Conservation (phyloP, 768 basidiomycete species). For the Suillus plorans region DNA sequence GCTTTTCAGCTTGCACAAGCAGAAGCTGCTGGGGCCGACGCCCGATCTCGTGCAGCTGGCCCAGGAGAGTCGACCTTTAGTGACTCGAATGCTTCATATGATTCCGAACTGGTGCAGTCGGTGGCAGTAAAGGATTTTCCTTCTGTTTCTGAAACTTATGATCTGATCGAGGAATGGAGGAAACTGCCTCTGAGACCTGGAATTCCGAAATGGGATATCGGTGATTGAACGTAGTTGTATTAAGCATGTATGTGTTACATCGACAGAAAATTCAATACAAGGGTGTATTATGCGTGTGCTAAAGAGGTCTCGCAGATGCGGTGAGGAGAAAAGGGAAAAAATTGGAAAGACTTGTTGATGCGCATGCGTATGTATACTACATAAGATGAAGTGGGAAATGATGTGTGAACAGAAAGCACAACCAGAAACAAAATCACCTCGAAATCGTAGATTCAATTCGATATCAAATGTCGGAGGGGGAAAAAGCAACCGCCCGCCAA, state of each 20-base stretch:
- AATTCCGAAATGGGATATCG: constrained; percentile 29
- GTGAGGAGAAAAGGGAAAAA: background rate
- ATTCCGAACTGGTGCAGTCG: background rate
- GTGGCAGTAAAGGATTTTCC: background rate
- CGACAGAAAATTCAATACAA: background rate
- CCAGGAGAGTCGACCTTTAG: background rate
- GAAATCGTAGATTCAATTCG: background rate
- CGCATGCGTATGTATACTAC: constrained; percentile 2
- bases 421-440: background rate
- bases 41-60: background rate
- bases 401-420: background rate
- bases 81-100: background rate
- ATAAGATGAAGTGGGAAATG: background rate
- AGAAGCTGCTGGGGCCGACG: background rate
- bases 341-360: background rate
- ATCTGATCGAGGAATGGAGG: constrained; percentile 17
- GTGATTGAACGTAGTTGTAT: background rate
- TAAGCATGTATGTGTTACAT: background rate
- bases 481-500: background rate
- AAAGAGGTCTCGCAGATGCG: background rate
- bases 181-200: constrained; percentile 17
- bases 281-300: background rate
- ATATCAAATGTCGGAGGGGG: background rate
- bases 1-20: background rate
- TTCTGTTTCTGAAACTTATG: background rate